Percentiles rank a stretch among this genome's conserved stretches.
phyloP scores from a whole-genome alignment of 2,329 filamentous ascomycete species.

The Dryadomyces quercivorus region DNA sequence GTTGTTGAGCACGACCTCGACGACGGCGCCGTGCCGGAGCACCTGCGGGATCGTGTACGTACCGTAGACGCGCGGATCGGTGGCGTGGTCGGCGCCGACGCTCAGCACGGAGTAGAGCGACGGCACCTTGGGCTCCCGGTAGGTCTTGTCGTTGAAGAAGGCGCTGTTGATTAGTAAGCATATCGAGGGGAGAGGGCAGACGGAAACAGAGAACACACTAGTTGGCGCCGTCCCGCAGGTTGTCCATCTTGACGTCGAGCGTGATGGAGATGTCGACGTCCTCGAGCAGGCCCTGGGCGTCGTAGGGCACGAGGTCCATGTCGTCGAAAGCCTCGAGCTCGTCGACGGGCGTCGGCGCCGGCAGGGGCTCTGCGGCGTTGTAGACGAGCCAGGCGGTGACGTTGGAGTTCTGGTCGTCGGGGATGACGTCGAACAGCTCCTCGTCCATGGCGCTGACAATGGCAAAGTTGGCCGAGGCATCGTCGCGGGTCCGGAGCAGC shows the following conservation, averaged over 20 bases:
- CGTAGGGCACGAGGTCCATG: conserved; percentile 55
- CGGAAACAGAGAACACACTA: conserved; percentile 33
- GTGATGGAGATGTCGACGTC: conserved; percentile 51
- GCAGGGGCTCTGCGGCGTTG: conserved; percentile 31
- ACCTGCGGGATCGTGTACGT: conserved; percentile 53
- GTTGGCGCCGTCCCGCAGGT: conserved; percentile 53
- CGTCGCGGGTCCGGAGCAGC: conserved; percentile 51
- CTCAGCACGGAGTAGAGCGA: conserved; percentile 66
- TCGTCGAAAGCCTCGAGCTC: conserved; percentile 59
- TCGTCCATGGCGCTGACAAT: conserved; percentile 60
- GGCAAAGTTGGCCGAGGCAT: conserved; percentile 50
- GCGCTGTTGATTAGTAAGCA: conserved; percentile 24
- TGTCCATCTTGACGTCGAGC: conserved; percentile 53
- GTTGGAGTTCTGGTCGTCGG: conserved; percentile 54
- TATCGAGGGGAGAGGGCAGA: conserved; percentile 20
- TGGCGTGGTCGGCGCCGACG: conserved; percentile 42
- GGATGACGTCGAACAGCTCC: conserved; percentile 57
- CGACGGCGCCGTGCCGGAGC: conserved; percentile 52
- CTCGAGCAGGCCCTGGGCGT: conserved; percentile 46
- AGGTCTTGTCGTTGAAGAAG: conserved; percentile 70
- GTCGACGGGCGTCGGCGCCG: conserved; percentile 41
- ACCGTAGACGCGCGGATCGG: conserved; percentile 52
- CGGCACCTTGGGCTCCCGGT: conserved; percentile 61
- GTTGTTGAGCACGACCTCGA: conserved; percentile 51
- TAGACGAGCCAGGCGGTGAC: conserved; percentile 54